These are phyloP conservation scores for Drechslera avenae DNA, from an alignment of 2,329 filamentous ascomycete species.

Conservation along the genomic window DNA sequence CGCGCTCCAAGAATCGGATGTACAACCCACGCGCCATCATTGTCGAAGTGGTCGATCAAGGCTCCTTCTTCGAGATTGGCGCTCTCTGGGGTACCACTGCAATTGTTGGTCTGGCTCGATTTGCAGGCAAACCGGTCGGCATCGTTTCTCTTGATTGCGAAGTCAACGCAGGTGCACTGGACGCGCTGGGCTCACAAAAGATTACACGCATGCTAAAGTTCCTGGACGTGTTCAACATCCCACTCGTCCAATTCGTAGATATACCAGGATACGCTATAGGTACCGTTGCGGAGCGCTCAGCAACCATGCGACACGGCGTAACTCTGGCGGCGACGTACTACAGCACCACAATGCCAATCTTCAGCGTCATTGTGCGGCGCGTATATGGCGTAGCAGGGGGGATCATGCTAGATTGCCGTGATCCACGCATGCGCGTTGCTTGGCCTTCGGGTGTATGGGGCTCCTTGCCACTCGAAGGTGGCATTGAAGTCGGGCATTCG, in stretches of 20 bases:
- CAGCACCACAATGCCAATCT: constrained; percentile 66
- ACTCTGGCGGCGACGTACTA: constrained; percentile 66
- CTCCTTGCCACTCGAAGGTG: constrained; percentile 65
- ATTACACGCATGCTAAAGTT: constrained; percentile 65
- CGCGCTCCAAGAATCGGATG: constrained; percentile 63
- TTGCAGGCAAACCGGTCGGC: constrained; percentile 63
- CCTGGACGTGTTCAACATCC: constrained; percentile 69
- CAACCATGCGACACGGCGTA: constrained; percentile 69
- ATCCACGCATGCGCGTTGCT: constrained; percentile 65
- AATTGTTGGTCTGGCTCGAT: constrained; percentile 64
- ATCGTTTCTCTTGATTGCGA: constrained; percentile 67
- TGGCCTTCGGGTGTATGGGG: constrained; percentile 70
- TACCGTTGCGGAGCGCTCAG: constrained; percentile 65
- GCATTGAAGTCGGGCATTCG: constrained; percentile 67
- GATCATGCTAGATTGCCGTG: constrained; percentile 66
- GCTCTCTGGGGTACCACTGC: constrained; percentile 66
- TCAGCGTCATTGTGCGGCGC: constrained; percentile 65
- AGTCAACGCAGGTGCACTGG: constrained; percentile 63
- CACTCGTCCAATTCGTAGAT: constrained; percentile 67
- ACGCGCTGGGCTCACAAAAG: constrained; percentile 66
- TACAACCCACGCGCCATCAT: constrained; percentile 66
- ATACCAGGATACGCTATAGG: constrained; percentile 67
- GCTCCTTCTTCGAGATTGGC: constrained; percentile 68
- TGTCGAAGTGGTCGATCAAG: constrained; percentile 59
- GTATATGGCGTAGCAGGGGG: constrained; percentile 69